Evolutionary conservation across 352 stramenopile genomes (phyloP).

Genomic region (Phytophthora melonis): DNA sequence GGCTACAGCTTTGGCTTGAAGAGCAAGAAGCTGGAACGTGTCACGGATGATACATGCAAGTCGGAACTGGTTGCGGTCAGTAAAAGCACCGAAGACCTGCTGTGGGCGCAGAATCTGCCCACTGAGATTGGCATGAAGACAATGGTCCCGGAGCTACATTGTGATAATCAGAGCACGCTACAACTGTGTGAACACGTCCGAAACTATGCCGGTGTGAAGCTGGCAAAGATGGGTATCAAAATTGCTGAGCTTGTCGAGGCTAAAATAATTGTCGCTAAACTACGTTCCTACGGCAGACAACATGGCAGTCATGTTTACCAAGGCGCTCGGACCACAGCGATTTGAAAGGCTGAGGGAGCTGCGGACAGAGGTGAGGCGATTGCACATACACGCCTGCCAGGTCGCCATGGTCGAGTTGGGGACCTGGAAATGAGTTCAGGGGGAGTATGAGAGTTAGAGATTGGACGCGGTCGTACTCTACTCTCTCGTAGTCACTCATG

Average conservation of each 20-base stretch:
- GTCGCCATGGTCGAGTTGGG: not conserved
- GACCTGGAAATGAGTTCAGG: not conserved
- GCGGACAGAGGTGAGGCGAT: not conserved
- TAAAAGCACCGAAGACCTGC: not conserved
- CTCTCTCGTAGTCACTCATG: not conserved
- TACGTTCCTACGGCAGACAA: not conserved
- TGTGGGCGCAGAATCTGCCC: not conserved
- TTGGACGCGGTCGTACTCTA: not conserved
- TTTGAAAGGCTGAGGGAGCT: not conserved
- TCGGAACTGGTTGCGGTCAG: not conserved
- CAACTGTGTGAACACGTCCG: not conserved
- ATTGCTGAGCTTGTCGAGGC: not conserved
- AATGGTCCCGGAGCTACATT: not conserved
- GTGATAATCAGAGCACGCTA: not conserved
- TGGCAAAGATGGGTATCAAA: not conserved
- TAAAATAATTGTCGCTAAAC: not conserved
- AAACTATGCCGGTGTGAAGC: not conserved
- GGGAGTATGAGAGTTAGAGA: not conserved
- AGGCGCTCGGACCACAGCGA: not conserved
- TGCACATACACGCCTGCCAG: not conserved
- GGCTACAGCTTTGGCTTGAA: not conserved
- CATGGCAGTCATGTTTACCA: not conserved
- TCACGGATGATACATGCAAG: not conserved
- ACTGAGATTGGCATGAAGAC: not conserved
- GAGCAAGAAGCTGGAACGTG: not conserved